Evolutionary conservation across 352 stramenopile genomes (phyloP).

Genomic region (Pythium brachiatum): DNA sequence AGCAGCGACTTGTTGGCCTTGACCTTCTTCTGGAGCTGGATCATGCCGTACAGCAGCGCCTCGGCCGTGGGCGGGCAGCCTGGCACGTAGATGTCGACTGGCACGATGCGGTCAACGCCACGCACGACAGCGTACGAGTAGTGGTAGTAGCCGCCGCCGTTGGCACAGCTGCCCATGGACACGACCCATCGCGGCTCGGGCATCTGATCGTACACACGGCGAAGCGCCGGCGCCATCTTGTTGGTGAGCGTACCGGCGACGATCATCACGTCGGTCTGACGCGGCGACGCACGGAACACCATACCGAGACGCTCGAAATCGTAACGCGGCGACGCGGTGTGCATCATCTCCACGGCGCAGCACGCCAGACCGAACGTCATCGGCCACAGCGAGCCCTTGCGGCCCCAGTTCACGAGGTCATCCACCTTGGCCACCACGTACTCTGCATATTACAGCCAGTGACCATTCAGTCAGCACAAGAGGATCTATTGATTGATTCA

Average conservation of each 20-base stretch:
- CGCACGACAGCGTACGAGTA: constrained; percentile 99
- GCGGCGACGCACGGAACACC: constrained; percentile 95
- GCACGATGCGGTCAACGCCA: constrained; percentile 96
- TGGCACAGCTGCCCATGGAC: constrained; percentile 98
- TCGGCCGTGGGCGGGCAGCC: constrained; percentile 98
- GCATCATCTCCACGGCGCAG: constrained; percentile 99
- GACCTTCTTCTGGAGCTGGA: constrained; percentile 99
- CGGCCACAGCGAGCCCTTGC: constrained; percentile 96
- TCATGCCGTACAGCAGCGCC: constrained; percentile 96
- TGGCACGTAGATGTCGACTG: constrained; percentile 99
- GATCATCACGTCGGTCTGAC: constrained; percentile 99
- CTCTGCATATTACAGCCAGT: constrained; percentile 52
- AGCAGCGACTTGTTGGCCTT: constrained; percentile 97
- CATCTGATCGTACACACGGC: constrained; percentile 99
- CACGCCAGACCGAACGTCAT: constrained; percentile 99
- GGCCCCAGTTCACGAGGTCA: constrained; percentile 99
- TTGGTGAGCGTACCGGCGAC: constrained; percentile 99
- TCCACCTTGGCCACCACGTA: constrained; percentile 98
- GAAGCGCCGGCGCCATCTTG: constrained; percentile 99
- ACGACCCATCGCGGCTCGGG: constrained; percentile 98
- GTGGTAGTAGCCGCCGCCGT: constrained; percentile 92
- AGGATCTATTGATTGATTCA: background rate
- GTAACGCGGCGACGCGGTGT: constrained; percentile 86
- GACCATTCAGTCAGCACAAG: background rate
- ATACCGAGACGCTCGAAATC: constrained; percentile 99